These are phyloP conservation scores for Mycena epipterygia DNA, from an alignment of 768 basidiomycete genomes.

Conservation along the genomic window DNA sequence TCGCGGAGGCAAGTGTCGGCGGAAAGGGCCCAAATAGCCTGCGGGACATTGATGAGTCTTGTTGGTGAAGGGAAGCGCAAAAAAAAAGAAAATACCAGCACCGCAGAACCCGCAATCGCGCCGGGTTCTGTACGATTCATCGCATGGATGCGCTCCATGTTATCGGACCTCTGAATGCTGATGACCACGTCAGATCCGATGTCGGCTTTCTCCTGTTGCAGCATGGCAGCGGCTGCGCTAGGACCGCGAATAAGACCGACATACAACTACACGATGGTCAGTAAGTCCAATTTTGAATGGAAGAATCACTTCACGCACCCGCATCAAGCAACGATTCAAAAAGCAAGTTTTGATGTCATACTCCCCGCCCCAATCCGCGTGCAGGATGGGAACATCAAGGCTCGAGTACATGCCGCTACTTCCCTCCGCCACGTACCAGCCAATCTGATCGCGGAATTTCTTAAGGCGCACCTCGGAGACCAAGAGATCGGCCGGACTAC, in stretches of 20 bases:
- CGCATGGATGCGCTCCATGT: neutral
- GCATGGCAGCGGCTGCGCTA: neutral
- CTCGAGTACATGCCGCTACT: neutral
- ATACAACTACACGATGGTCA: neutral
- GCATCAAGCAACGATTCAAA: slow-evolving; percentile 4
- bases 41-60: neutral
- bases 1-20: neutral
- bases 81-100: neutral
- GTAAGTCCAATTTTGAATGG: too few species aligned
- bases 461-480: neutral
- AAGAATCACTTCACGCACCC: neutral
- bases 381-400: neutral
- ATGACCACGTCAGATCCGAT: neutral
- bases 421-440: neutral
- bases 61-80: too few species aligned
- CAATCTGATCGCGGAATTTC: neutral
- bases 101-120: slow-evolving; percentile 3
- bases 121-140: slow-evolving; percentile 6
- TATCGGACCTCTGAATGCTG: neutral
- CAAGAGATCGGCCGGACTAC: neutral
- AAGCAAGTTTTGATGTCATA: slow-evolving; percentile 15
- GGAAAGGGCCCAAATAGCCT: neutral
- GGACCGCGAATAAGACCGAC: neutral
- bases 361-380: neutral
- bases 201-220: neutral